Conservation (phyloP, 441 rosid species). For the Eruca vesicaria region DNA sequence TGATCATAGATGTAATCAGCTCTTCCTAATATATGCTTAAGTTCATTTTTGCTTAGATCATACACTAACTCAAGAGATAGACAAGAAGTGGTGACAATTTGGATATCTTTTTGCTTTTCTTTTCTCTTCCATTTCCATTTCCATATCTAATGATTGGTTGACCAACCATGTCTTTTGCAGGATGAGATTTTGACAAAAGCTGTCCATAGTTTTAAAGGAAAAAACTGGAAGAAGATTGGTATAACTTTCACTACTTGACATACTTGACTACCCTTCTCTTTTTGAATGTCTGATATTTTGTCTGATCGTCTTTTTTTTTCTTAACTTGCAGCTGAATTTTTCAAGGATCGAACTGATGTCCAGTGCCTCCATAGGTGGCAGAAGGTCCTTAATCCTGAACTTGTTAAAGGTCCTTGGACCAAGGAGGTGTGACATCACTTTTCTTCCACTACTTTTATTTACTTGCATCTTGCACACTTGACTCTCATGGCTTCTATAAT, state of each 20-base stretch:
- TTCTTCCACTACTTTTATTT: neutral
- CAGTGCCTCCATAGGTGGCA: constrained; percentile 99
- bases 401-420: constrained; percentile 99
- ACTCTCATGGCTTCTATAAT: neutral
- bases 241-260: neutral
- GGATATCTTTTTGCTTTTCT: neutral
- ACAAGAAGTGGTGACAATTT: neutral
- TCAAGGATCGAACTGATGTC: constrained; percentile 99
- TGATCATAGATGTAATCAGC: neutral
- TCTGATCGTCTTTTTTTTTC: constrained; percentile 37
- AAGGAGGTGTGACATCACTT: constrained; percentile 65
- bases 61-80: neutral
- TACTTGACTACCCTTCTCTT: neutral
- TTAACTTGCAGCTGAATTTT: constrained; percentile 79
- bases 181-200: constrained; percentile 92
- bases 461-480: neutral
- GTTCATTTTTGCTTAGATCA: neutral
- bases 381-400: constrained; percentile 98
- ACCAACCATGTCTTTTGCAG: constrained; percentile 37
- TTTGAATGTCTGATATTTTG: neutral
- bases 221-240: constrained; percentile 99
- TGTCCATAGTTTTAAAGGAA: constrained; percentile 93
- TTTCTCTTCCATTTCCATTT: neutral
- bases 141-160: neutral
- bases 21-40: neutral